Base-by-base conservation (phyloP, 2,329 filamentous ascomycete genomes). In the Hortaea sp. region DNA sequence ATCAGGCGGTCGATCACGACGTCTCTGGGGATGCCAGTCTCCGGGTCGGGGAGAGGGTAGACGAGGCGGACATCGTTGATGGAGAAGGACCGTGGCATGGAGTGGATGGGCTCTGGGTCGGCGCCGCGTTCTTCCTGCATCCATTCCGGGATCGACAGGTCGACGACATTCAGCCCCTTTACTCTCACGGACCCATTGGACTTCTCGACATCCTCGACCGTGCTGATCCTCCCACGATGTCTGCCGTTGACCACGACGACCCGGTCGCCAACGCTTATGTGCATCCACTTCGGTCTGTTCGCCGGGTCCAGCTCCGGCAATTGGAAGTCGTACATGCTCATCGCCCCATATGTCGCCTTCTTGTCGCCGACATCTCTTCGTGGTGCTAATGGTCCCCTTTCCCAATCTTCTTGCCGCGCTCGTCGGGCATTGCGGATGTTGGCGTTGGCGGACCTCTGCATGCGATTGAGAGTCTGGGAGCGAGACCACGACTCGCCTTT, bases 141-240 rank as follows among this genome's bases (percentile, higher is more conserved):
- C 53, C 61, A 75, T 39, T 69, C 49, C 7, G 67, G 65, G 12
- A 71, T 52, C 44, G 58, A 54, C 47, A 66, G 58, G 66, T 72
- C 67, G 58, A 70, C 52, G 63, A 57, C 56, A 50, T 73, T 73
- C 43, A 72, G 29, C 20, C 61, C 66, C 41, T 60, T 58, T 31
- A 74, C 49, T 5, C 56, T 49, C 35, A 69, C 57, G 7, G 56
- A 51, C 29, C 65, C 63, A 10, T 53, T 55, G 2, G 66, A 57
- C 1, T 54, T 44, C 9, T 64, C 68, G 40, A 94, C 70, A 1
- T 70, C 64, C 49, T 63, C 65, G 39, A 97, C 78, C n/a, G 70
- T 69, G 43, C 86, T 85, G 66, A 98, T 92, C 69, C 83, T 86
- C 58, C 88, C 88, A 69, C 82, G 84, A 59, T 92, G 85, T 32